Conservation (phyloP, 768 basidiomycete species). For the Aureoboletus auriporus region DNA sequence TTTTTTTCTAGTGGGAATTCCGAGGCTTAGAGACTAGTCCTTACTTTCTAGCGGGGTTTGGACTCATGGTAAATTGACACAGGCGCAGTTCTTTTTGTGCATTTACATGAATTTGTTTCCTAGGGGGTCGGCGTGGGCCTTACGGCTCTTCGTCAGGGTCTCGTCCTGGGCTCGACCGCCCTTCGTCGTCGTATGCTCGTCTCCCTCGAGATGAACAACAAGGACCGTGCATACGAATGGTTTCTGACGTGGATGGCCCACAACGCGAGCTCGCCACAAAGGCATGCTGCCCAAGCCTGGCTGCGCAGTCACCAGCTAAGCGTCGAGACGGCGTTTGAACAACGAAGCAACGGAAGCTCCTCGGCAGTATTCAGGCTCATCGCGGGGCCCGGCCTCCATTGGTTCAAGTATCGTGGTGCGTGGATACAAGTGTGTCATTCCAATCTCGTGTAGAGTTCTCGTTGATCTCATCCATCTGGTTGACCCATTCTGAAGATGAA, state of each 20-base stretch:
- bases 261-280: conserved; percentile 41
- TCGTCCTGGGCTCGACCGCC: conserved; percentile 64
- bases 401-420: conserved; percentile 81
- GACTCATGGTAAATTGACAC: conserved; percentile 72
- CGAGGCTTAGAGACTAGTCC: conserved; percentile 50
- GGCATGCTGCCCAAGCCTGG: conserved; percentile 36
- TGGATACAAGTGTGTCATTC: conserved; percentile 83
- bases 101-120: conserved; percentile 1
- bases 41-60: conserved; percentile 97
- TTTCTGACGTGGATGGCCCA: conserved; percentile 95
- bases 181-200: conserved; percentile 90
- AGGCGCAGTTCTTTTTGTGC: not conserved
- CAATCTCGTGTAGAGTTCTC: not conserved
- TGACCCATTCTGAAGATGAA: conserved; percentile 58
- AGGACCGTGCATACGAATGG: conserved; percentile 94
- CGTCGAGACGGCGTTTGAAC: conserved; percentile 88
- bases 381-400: conserved; percentile 93
- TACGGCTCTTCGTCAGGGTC: conserved; percentile 66
- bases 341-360: conserved; percentile 86
- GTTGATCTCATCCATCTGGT: not conserved
- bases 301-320: conserved; percentile 87
- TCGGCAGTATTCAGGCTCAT: conserved; percentile 90
- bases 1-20: not conserved
- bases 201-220: conserved; percentile 92
- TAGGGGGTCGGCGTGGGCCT: conserved; percentile 91